Percentiles rank a stretch among this genome's conserved stretches.
Evolutionary conservation across 2,329 filamentous ascomycete genomes (phyloP).

Genomic region (Decorospora gaudefroyi): DNA sequence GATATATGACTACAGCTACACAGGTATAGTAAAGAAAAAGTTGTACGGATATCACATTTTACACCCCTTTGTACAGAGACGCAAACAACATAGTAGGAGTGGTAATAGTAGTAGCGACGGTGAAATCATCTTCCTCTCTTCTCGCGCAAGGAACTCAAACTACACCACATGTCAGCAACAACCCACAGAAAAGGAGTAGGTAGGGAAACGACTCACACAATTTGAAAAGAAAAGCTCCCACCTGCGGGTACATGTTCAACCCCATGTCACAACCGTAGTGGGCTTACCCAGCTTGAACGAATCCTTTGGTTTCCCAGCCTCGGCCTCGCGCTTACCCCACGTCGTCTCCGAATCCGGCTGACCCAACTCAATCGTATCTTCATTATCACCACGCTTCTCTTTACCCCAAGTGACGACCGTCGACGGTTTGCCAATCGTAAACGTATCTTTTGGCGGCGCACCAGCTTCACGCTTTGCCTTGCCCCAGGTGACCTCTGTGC

Average conservation of each 20-base stretch:
- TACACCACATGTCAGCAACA: not conserved
- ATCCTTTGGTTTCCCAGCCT: constrained; percentile 14
- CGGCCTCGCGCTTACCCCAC: constrained; percentile 29
- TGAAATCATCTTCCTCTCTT: not conserved
- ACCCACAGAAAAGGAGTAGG: not conserved
- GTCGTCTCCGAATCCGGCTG: constrained; percentile 15
- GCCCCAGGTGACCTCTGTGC: constrained; percentile 14
- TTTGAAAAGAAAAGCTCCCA: not conserved
- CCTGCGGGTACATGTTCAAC: not conserved
- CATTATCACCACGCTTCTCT: constrained; percentile 12
- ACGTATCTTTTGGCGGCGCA: constrained; percentile 4
- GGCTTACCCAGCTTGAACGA: constrained; percentile 21
- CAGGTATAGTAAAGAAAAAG: too few species aligned
- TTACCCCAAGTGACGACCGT: constrained; percentile 16
- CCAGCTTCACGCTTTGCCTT: not conserved
- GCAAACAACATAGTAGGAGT: not conserved
- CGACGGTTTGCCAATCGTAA: constrained; percentile 5
- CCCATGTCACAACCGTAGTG: constrained; percentile 25
- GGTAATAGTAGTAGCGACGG: constrained; percentile 1
- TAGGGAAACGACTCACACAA: not conserved
- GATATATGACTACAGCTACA: not conserved
- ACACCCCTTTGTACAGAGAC: too few species aligned
- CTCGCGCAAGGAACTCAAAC: not conserved
- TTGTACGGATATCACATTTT: not conserved
- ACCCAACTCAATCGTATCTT: constrained; percentile 11